A percentile compares a stretch with the other conserved stretches of the same genome.
phyloP scores from a whole-genome alignment of 2,329 filamentous ascomycete genomes.

The Trichoderma sp. region DNA sequence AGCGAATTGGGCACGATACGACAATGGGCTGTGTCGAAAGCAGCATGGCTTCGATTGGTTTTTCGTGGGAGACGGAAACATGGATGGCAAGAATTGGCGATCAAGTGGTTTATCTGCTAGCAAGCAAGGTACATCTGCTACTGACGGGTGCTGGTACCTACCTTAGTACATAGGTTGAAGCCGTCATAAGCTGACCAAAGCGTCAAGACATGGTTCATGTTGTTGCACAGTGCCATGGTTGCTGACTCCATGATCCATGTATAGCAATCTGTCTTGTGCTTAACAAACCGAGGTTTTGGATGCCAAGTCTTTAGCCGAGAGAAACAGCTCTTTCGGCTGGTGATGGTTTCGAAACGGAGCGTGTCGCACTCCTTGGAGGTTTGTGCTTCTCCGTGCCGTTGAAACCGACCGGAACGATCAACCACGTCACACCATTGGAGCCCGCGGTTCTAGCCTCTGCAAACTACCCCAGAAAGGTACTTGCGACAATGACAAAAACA shows the following conservation, averaged over 20 bases:
- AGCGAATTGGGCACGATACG: not conserved
- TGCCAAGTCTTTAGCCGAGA: not conserved
- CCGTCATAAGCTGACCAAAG: not conserved
- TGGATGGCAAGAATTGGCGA: conserved; percentile 9
- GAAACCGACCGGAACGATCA: conserved; percentile 16
- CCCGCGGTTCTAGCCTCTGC: not conserved
- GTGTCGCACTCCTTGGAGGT: conserved; percentile 3
- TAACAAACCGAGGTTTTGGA: not conserved
- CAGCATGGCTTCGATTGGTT: not conserved
- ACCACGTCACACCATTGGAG: conserved; percentile 11
- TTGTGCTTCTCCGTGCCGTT: not conserved
- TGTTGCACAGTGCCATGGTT: not conserved
- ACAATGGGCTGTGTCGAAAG: not conserved
- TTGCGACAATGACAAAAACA: not conserved
- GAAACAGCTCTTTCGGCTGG: not conserved
- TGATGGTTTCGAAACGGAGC: conserved; percentile 1
- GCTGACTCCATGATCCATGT: not conserved
- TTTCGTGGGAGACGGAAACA: not conserved
- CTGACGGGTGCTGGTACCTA: not conserved
- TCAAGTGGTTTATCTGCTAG: not conserved
- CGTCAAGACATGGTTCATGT: not conserved
- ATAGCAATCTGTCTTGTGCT: not conserved
- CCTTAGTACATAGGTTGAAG: not conserved
- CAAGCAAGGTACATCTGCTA: not conserved
- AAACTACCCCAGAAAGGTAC: not conserved